phyloP scores from a whole-genome alignment of 345 rosid species.

The Nephelium lappaceum region DNA sequence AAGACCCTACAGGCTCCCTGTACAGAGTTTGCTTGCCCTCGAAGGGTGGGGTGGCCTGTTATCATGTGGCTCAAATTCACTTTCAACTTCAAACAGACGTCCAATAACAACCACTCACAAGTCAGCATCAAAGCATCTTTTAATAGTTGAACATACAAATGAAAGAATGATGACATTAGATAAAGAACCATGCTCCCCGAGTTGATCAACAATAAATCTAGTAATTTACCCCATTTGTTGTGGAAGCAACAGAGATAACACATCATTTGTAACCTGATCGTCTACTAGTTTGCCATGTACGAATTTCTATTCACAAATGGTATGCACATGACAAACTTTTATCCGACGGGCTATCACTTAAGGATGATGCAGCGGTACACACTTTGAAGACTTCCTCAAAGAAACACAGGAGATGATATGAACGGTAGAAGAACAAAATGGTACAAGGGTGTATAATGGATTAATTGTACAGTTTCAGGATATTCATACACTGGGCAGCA shows the following conservation, averaged over 20 bases:
- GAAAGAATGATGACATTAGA: not conserved
- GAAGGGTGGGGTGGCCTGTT: not conserved
- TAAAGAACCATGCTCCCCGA: not conserved
- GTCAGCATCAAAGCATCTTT: not conserved
- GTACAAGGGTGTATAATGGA: not conserved
- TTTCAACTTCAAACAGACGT: not conserved
- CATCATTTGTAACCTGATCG: too few relatives aligned
- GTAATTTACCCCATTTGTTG: not conserved
- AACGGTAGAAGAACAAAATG: not conserved
- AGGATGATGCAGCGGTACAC: not conserved
- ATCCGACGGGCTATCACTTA: too few relatives aligned
- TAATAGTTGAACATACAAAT: not conserved
- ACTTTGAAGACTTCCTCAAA: not conserved
- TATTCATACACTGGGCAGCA: conserved; percentile 9
- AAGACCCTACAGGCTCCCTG: not conserved
- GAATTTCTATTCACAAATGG: not conserved
- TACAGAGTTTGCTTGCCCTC: not conserved
- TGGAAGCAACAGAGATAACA: not conserved
- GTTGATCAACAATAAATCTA: not conserved
- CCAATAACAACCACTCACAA: not conserved
- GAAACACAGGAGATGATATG: not conserved
- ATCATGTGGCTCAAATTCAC: not conserved
- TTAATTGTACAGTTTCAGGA: conserved; percentile 1
- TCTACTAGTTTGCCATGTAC: not conserved
- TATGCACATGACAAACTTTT: not conserved